These are phyloP conservation scores for Syzygium jambos DNA, from an alignment of 345 rosid species.

Conservation along the genomic window DNA sequence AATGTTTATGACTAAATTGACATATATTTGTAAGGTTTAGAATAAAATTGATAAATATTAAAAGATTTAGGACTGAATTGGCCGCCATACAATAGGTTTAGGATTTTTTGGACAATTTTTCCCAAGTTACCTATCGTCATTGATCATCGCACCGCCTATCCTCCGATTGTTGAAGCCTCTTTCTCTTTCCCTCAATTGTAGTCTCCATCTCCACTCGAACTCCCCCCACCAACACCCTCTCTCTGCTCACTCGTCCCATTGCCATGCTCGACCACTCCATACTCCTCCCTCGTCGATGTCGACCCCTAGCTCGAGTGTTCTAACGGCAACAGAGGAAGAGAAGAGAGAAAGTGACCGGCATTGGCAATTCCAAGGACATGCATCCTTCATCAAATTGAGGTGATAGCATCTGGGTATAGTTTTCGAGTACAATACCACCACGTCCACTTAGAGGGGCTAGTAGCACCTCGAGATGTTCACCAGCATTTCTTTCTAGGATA, in stretches of 20 bases:
- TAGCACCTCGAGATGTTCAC: neutral
- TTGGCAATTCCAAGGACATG: neutral
- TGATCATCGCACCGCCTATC: neutral
- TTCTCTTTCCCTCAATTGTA: neutral
- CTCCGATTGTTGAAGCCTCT: neutral
- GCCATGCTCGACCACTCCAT: neutral
- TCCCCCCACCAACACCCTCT: neutral
- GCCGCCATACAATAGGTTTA: neutral
- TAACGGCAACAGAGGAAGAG: too few species aligned
- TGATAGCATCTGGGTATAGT: neutral
- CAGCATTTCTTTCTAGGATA: neutral
- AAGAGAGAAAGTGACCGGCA: neutral
- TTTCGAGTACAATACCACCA: neutral
- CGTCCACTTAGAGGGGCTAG: neutral
- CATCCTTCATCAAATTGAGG: neutral
- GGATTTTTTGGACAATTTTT: neutral
- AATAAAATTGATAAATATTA: rapidly evolving
- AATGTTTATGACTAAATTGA: rapidly evolving
- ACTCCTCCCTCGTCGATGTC: neutral
- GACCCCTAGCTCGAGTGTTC: neutral
- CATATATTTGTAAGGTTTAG: neutral
- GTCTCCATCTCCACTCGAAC: neutral
- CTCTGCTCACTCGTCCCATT: neutral
- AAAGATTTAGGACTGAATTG: neutral
- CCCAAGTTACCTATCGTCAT: neutral